Base-by-base conservation (phyloP, 2,329 filamentous ascomycete species). In the Bipolaris sorokiniana region DNA sequence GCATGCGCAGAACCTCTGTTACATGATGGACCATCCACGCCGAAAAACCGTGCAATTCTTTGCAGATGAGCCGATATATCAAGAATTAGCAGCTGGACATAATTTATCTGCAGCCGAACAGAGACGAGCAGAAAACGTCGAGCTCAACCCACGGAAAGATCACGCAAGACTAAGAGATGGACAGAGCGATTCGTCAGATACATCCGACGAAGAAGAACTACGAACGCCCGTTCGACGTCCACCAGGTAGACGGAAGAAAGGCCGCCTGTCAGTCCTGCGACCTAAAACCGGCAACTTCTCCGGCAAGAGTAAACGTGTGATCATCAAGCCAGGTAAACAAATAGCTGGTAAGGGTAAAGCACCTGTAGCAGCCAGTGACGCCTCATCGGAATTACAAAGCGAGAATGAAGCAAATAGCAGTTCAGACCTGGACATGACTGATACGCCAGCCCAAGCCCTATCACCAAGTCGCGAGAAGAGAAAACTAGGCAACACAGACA, bases 11-110 rank as follows among this genome's bases (percentile, higher is more conserved):
- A 77, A 77, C 38, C 48, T 78, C 7, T 68, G 72, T 46, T 76
- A 74, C 40, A 76, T 76, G 66, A 78, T 78, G 67, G 67, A 72
- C 7, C 70, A 76, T 48, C 71, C 71, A 1, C 69, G 72, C 34
- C 66, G 71, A 26, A 71, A 72, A 45, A 68, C 54, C 22, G 54
- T 67, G 22, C 60, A 63, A 2, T 72, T 70, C 37, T 75, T 76
- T 34, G 59, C 61, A 4, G 59, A 67, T 5, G 73, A 75, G 41
- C 70, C 73, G 0, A 69, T 77, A 28, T 76, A 75, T 33, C 58
- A 65, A 10, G 72, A 77, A 51, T 53, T 76, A 9, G 51, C 56
- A 38, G 59, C 61, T 15, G 69, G 62, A 5, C 70, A 69, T 46
- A 62, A 41, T n/a, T 62, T 76, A 2, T 65, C 70, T 2, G 71